Percentiles rank a stretch among this genome's conserved stretches.
These are phyloP conservation scores for Rheum nobile DNA, from an alignment of 148 eudicot species.

Conservation along the genomic window DNA sequence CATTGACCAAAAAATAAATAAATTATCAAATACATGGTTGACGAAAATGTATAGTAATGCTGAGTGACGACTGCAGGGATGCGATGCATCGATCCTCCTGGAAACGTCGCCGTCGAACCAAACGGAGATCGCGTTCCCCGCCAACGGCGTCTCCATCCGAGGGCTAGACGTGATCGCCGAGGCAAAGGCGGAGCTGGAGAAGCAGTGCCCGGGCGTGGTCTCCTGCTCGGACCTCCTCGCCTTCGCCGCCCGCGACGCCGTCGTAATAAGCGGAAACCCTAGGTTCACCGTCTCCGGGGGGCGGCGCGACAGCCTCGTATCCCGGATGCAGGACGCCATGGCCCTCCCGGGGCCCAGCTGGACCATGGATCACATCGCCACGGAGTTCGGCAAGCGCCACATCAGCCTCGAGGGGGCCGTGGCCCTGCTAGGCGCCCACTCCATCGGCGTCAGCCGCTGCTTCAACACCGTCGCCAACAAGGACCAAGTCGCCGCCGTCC, in stretches of 20 bases:
- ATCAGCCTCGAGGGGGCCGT: conserved; percentile 22
- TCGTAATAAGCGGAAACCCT: conserved; percentile 26
- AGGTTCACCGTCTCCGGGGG: conserved; percentile 21
- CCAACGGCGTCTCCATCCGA: not conserved
- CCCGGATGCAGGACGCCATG: conserved; percentile 7
- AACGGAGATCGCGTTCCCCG: not conserved
- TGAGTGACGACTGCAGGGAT: not conserved
- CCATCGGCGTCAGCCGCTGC: conserved; percentile 34
- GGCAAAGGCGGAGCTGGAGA: conserved; percentile 35
- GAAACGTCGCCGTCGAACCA: not conserved
- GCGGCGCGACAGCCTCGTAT: conserved; percentile 21
- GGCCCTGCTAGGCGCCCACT: conserved; percentile 33
- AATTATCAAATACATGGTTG: no score
- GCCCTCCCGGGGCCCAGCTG: conserved; percentile 15
- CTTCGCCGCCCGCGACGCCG: conserved; percentile 31
- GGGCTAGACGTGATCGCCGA: conserved; percentile 29
- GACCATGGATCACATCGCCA: conserved; percentile 11
- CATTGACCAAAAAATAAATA: no score
- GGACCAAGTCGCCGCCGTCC: not conserved
- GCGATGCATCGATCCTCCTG: not conserved
- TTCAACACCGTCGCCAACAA: not conserved
- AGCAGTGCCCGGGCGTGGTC: conserved; percentile 31
- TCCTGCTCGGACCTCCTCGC: conserved; percentile 40
- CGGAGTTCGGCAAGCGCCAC: not conserved
- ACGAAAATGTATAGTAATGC: no score